A percentile compares a stretch with the other conserved stretches of the same genome.
phyloP scores from a whole-genome alignment of 108 stramenopile species.

The Cyclostephanos invisitatus region DNA sequence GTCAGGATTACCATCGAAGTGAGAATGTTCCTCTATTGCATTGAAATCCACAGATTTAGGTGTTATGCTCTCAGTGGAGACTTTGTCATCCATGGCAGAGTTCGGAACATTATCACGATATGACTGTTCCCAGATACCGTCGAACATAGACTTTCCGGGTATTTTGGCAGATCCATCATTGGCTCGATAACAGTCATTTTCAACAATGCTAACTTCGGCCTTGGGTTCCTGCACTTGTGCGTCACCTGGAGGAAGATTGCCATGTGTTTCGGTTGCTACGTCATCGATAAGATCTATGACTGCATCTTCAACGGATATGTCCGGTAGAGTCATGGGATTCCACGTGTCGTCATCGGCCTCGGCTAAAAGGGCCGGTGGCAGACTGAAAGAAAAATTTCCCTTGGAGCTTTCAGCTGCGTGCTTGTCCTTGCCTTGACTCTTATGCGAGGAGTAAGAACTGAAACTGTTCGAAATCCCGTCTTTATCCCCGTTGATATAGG shows the following conservation, averaged over 20 bases:
- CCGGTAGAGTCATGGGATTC: conserved; percentile 19
- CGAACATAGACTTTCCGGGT: conserved; percentile 28
- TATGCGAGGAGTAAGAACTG: conserved; percentile 9
- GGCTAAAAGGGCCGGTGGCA: conserved; percentile 28
- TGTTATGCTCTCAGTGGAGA: not conserved
- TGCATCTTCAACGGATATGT: not conserved
- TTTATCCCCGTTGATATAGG: not conserved
- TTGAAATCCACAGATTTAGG: conserved; percentile 36
- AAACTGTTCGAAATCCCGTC: not conserved
- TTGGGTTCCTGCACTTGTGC: not conserved
- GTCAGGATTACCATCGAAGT: conserved; percentile 64
- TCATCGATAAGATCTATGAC: not conserved
- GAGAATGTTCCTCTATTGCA: conserved; percentile 53
- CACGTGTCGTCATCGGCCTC: conserved; percentile 39
- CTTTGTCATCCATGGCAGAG: not conserved
- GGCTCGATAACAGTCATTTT: conserved; percentile 1
- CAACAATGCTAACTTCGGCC: not conserved
- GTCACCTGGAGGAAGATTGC: not conserved
- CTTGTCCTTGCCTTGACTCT: conserved; percentile 3
- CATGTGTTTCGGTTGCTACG: not conserved
- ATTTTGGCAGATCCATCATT: conserved; percentile 9
- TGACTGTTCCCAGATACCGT: conserved; percentile 44
- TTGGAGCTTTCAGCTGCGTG: not conserved
- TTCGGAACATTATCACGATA: conserved; percentile 28
- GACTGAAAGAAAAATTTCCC: conserved; percentile 14